phyloP scores from a whole-genome alignment of 352 stramenopile species.

The Pythium sukuiense region DNA sequence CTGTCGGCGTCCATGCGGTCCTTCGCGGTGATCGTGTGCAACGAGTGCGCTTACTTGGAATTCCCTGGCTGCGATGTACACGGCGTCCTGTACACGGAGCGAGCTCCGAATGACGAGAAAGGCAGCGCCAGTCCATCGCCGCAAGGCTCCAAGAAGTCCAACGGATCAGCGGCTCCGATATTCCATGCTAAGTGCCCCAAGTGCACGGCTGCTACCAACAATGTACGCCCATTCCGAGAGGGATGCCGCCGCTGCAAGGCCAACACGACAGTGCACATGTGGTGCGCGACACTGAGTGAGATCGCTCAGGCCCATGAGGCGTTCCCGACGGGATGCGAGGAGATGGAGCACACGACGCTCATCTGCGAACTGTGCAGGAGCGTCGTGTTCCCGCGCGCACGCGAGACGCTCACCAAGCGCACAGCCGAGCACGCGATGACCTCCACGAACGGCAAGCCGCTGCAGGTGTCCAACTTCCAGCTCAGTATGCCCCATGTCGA shows the following conservation, averaged over 20 bases:
- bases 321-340: constrained; percentile 59
- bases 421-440: constrained; percentile 50
- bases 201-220: constrained; percentile 81
- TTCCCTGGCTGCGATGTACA: constrained; percentile 88
- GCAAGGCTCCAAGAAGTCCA: neutral
- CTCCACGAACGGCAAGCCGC: constrained; percentile 50
- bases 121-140: neutral
- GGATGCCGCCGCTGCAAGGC: constrained; percentile 83
- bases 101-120: constrained; percentile 27
- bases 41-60: constrained; percentile 82
- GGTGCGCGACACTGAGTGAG: constrained; percentile 63
- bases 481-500: constrained; percentile 88
- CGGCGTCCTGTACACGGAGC: constrained; percentile 78
- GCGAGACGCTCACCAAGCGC: constrained; percentile 66
- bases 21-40: constrained; percentile 83
- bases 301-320: constrained; percentile 64
- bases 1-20: constrained; percentile 44
- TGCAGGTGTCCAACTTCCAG: constrained; percentile 86
- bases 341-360: constrained; percentile 76
- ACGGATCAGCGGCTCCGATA: neutral
- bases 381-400: constrained; percentile 71
- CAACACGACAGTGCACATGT: constrained; percentile 69
- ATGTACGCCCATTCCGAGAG: constrained; percentile 80
- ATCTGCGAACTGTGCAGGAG: constrained; percentile 72
- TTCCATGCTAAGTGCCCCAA: constrained; percentile 81